phyloP scores from a whole-genome alignment of 345 rosid genomes.

The Aegle marmelos region DNA sequence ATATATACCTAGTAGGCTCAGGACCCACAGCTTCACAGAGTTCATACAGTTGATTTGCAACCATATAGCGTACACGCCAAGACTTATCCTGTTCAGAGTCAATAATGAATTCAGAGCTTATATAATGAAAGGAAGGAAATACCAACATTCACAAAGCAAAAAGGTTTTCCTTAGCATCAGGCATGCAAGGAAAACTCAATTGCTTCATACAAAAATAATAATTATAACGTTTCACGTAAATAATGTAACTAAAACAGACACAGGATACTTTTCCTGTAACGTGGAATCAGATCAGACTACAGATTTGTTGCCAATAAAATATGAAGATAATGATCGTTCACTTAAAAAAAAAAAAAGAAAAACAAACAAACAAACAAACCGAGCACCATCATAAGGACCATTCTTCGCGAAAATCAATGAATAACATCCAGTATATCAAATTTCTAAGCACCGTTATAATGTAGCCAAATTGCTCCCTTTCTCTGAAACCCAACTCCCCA shows the following conservation, averaged over 20 bases:
- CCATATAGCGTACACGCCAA: conserved; percentile 98
- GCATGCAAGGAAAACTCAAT: neutral
- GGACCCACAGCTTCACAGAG: conserved; percentile 97
- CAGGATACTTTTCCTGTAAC: neutral
- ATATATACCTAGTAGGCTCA: conserved; percentile 77
- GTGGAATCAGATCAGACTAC: neutral
- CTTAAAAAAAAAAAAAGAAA: too few relatives aligned
- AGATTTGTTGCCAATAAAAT: neutral
- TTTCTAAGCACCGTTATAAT: neutral
- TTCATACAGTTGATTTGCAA: conserved; percentile 94
- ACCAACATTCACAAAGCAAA: neutral
- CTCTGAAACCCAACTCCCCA: too few relatives aligned
- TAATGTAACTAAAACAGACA: neutral
- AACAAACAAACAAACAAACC: too few relatives aligned
- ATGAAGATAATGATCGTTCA: neutral
- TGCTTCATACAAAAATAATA: neutral
- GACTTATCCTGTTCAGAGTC: conserved; percentile 71
- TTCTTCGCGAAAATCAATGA: neutral
- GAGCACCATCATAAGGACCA: neutral
- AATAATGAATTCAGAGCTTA: neutral
- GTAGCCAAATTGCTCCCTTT: neutral
- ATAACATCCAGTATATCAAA: neutral
- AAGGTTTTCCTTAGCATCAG: neutral
- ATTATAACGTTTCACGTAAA: neutral
- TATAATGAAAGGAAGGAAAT: neutral